phyloP scores from a whole-genome alignment of 2,329 filamentous ascomycete species.

The Gnomoniopsis sp. region DNA sequence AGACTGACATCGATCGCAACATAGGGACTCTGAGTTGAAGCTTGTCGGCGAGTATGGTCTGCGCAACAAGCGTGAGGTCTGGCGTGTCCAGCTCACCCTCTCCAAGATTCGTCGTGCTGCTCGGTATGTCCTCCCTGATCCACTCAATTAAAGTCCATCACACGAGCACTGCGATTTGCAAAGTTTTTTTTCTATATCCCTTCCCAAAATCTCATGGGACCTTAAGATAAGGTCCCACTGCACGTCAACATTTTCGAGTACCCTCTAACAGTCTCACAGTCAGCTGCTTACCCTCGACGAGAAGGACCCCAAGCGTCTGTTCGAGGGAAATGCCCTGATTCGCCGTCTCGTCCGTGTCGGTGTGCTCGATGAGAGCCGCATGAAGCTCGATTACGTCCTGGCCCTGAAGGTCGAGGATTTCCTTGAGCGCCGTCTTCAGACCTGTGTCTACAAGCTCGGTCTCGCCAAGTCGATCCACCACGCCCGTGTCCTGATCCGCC shows the following conservation, averaged over 20 bases:
- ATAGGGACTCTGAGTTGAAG: constrained; percentile 99
- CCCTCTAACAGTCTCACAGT: constrained; percentile 50
- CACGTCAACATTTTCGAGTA: neutral
- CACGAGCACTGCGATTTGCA: neutral
- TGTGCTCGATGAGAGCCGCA: constrained; percentile 99
- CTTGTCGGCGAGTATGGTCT: constrained; percentile 99
- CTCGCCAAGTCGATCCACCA: constrained; percentile 99
- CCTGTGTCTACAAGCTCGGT: constrained; percentile 99
- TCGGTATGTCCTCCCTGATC: constrained; percentile 61
- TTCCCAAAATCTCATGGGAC: neutral
- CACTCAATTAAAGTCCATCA: neutral
- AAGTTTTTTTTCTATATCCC: neutral
- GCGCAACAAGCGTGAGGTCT: constrained; percentile 99
- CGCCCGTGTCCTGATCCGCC: constrained; percentile 98
- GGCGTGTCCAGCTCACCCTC: constrained; percentile 98
- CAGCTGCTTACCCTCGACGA: constrained; percentile 99
- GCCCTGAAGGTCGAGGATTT: constrained; percentile 99
- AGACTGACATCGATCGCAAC: constrained; percentile 59
- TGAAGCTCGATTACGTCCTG: constrained; percentile 99
- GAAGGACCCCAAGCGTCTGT: constrained; percentile 99
- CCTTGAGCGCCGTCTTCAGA: constrained; percentile 99
- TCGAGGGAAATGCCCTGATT: constrained; percentile 99
- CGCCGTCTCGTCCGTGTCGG: constrained; percentile 99
- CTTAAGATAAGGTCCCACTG: neutral
- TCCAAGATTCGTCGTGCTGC: constrained; percentile 99